Evolutionary conservation across 257 asterid genomes (phyloP), one percentile per base, ranked within the genome.

Genomic region (Scutellaria minor): DNA sequence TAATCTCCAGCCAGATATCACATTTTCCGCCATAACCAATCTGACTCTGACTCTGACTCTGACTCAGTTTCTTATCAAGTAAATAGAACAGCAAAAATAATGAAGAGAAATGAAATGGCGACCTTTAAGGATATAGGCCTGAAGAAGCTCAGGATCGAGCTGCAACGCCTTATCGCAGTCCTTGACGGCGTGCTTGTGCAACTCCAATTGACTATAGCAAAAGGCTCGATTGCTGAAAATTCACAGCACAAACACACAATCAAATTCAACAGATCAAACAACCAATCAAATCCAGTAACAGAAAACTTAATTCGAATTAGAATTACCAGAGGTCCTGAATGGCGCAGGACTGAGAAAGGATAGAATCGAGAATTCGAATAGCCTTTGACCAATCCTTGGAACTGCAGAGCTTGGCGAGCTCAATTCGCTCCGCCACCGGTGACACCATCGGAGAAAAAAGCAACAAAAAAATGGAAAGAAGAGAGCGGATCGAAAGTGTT

Each of bases 371-470:
- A 78, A 89, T 77, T 42, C 99, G 97, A 58, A 94, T 94, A 12
- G 99, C 99, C 86, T 91, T 94, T 52, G 99, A 94, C 99, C 99
- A 94, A 75, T 94, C 98, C 83, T 86, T 91, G 40, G 96, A 77
- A 83, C 87, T 70, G 83, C 99, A 94, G 24, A 88, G 93, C 90
- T 84, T 89, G 66, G 90, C 97, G 55, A 94, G 91, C 82, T 94
- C 88, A 62, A 86, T 77, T 62, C 99, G 85, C 79, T 88, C 89
- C 56, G 85, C 79, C 80, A 81, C 81, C 55, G 84, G 82, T 76
- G 96, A 55, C 70, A 85, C 85, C 97, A 90, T 88, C 79, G 76
- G 76, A 52, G 61, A 20, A 27, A 45, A 70, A 50, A 6, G 52
- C 56, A 1, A n/a, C 14, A 65, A 14, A 6, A 5, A 56, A 12